Base-by-base conservation (phyloP, 768 basidiomycete genomes). In the Termitomyces sp. region DNA sequence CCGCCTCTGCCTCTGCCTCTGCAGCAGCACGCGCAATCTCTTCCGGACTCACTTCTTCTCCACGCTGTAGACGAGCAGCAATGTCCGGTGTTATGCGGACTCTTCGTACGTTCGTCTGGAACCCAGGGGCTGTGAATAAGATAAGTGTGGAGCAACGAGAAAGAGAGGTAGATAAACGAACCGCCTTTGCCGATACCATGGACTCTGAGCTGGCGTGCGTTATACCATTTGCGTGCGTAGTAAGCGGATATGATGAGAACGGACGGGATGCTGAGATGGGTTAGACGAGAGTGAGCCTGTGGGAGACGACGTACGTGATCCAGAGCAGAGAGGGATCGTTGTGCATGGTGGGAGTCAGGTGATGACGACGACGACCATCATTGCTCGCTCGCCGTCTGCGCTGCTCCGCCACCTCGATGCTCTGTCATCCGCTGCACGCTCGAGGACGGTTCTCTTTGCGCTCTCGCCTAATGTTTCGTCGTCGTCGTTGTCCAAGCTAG, bases 121-220 rank as follows among this genome's bases (percentile, higher is more conserved):
- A 82, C 7, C 81, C 81, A 2, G 76, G 74, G 1, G 81, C 80
- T 80, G 32, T 19, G 38, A 40, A 21, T 34, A 32, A 15, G n/a
- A 10, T 56, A 14, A 61, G 35, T 30, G n/a, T 26, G 24, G 24
- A 43, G 30, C 26, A 24, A 43, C 7, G 42, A 46, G 22, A 24
- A 30, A 38, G 7, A 19, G 11, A 37, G 5, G 19, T 26, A 34
- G 35, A n/a, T n/a, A n/a, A n/a, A 59, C 76, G 37, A 52, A 81
- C 80, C 80, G 50, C 80, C 80, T 65, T 78, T 79, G n/a, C 80
- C 80, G 40, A 81, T 81, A 7, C 80, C 80, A 58, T 82, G 69
- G 6, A 78, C 61, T 50, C 68, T 66, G 30, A 82, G 69, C 47
- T 66, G 65, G 43, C 78, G 69, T 15, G 74, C 74, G 5, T 78